Evolutionary conservation across 2,329 filamentous ascomycete species (phyloP).

Genomic region (Chrysoporthe cubensis): DNA sequence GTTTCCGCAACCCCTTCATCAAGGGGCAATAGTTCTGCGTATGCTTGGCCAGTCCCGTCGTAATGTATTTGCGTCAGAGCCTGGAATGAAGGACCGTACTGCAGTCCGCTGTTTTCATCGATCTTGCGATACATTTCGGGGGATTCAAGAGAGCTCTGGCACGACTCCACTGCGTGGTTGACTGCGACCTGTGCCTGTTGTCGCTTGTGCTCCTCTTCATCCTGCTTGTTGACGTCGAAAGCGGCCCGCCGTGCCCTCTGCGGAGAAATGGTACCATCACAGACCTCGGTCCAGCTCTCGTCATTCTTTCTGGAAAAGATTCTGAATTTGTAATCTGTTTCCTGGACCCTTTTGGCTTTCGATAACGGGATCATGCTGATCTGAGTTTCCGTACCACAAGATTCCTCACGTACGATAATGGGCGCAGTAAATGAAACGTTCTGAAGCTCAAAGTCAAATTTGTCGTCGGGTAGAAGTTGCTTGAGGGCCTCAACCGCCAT

Average conservation of each 20-base stretch:
- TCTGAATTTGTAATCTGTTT: neutral
- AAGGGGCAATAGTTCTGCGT: neutral
- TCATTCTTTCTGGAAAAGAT: neutral
- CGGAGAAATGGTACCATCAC: neutral
- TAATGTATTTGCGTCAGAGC: neutral
- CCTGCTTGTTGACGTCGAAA: neutral
- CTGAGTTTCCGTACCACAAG: neutral
- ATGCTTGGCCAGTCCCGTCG: neutral
- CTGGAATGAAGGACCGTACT: conserved; percentile 10
- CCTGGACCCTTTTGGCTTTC: neutral
- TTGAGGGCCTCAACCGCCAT: conserved; percentile 54
- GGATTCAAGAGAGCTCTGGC: neutral
- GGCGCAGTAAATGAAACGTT: conserved; percentile 39
- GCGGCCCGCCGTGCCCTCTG: neutral
- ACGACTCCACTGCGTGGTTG: neutral
- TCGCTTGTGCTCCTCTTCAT: conserved; percentile 3
- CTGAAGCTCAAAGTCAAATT: conserved; percentile 47
- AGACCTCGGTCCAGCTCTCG: neutral
- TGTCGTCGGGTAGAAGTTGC: conserved; percentile 38
- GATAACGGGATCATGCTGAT: conserved; percentile 1
- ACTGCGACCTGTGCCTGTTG: neutral
- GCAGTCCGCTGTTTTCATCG: neutral
- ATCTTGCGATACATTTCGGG: neutral
- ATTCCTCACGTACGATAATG: neutral
- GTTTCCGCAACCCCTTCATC: neutral